Percentiles rank a stretch among this genome's conserved stretches.
These are phyloP conservation scores for Baorangia bicolor DNA, from an alignment of 768 basidiomycete genomes.

Conservation along the genomic window DNA sequence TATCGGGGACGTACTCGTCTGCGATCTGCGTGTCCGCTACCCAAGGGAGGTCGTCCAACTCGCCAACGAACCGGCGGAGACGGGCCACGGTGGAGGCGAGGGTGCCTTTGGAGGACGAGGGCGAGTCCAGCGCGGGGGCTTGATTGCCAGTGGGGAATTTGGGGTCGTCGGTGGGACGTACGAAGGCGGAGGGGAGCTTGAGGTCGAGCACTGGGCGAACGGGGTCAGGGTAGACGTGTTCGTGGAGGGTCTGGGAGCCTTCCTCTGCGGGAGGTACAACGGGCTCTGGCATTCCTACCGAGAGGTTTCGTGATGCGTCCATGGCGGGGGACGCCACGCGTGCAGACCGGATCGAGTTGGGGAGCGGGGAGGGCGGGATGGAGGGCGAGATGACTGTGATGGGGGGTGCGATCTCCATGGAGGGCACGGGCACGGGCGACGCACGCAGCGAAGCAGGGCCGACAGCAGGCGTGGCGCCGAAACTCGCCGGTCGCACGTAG, in stretches of 20 bases:
- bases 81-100: slow-evolving; percentile 33
- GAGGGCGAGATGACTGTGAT: slow-evolving; percentile 23
- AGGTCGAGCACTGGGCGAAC: not conserved
- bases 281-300: not conserved
- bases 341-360: slow-evolving; percentile 5
- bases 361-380: slow-evolving; percentile 3
- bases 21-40: slow-evolving; percentile 41
- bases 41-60: slow-evolving; percentile 46
- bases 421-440: not conserved
- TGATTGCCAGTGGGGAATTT: not conserved
- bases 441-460: slow-evolving; percentile 1
- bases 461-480: not conserved
- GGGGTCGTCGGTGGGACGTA: not conserved
- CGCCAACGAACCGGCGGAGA: slow-evolving; percentile 34
- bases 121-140: not conserved
- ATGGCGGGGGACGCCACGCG: not conserved
- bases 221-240: not conserved
- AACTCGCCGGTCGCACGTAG: slow-evolving; percentile 1
- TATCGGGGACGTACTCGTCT: slow-evolving; percentile 43
- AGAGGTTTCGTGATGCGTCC: not conserved
- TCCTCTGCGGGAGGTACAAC: not conserved
- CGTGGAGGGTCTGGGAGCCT: slow-evolving; percentile 21
- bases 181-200: not conserved
- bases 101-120: slow-evolving; percentile 2
- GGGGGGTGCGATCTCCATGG: not conserved